Evolutionary conservation across 2,329 filamentous ascomycete genomes (phyloP).

Genomic region (Talaromyces piceae): DNA sequence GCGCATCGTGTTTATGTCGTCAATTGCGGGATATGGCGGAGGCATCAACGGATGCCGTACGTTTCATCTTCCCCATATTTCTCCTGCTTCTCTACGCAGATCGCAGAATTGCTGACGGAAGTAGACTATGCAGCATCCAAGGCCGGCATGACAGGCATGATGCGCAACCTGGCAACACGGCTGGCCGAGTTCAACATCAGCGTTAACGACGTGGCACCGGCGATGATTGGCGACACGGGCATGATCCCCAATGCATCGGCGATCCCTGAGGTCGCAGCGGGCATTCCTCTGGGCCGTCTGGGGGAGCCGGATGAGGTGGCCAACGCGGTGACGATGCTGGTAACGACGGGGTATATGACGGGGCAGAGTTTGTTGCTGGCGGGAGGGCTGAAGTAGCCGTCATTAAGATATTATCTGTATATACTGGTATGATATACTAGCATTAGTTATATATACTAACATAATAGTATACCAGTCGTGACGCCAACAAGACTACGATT

Average conservation of each 20-base stretch:
- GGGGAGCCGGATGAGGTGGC: constrained; percentile 54
- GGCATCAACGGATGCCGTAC: constrained; percentile 55
- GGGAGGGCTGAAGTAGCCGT: constrained; percentile 27
- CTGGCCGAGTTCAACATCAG: constrained; percentile 56
- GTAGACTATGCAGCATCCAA: constrained; percentile 52
- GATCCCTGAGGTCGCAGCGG: constrained; percentile 51
- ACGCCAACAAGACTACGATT: constrained; percentile 18
- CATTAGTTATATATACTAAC: too few species aligned
- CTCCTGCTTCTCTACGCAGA: neutral
- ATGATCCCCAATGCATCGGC: constrained; percentile 55
- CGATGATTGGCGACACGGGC: constrained; percentile 59
- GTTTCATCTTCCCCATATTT: neutral
- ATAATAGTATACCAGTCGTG: neutral
- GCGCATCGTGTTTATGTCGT: constrained; percentile 57
- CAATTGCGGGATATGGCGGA: constrained; percentile 55
- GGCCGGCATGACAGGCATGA: constrained; percentile 56
- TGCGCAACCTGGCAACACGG: constrained; percentile 55
- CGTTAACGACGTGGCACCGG: constrained; percentile 61
- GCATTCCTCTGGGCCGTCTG: constrained; percentile 53
- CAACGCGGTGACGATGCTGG: constrained; percentile 54
- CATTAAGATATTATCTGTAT: neutral
- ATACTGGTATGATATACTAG: too few species aligned
- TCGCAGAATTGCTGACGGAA: neutral
- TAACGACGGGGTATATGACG: constrained; percentile 54
- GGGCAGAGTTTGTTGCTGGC: constrained; percentile 48